phyloP scores from a whole-genome alignment of 2,329 filamentous ascomycete genomes.

The Colletotrichum sp. region DNA sequence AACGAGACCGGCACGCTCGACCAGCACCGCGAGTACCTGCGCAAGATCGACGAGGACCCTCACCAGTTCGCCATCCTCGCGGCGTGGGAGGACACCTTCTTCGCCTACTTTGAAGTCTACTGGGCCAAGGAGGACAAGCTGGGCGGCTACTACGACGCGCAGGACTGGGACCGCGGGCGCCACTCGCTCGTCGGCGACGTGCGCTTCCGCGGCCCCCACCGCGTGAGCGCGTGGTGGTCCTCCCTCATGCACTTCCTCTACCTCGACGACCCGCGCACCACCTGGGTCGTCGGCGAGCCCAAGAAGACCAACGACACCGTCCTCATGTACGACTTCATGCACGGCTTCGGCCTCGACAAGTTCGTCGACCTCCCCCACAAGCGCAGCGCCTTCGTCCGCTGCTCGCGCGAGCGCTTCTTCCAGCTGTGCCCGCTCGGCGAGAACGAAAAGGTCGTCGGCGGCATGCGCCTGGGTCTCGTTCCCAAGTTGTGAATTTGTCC shows the following conservation, averaged over 20 bases:
- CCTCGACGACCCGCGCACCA: constrained; percentile 64
- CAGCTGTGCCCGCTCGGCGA: constrained; percentile 66
- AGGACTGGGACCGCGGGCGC: constrained; percentile 62
- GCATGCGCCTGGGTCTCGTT: constrained; percentile 56
- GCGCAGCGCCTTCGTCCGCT: constrained; percentile 69
- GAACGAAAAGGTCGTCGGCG: constrained; percentile 60
- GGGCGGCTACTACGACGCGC: constrained; percentile 59
- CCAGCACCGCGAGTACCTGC: constrained; percentile 75
- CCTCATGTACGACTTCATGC: constrained; percentile 75
- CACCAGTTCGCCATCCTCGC: constrained; percentile 75
- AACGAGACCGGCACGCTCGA: constrained; percentile 79
- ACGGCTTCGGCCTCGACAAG: constrained; percentile 75
- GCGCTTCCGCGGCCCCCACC: constrained; percentile 63
- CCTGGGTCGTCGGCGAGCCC: constrained; percentile 70
- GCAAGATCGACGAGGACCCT: constrained; percentile 70
- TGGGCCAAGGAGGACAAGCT: constrained; percentile 72
- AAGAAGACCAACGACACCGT: constrained; percentile 73
- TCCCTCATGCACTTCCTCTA: constrained; percentile 68
- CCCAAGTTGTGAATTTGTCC: constrained; percentile 51
- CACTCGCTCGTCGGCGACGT: constrained; percentile 65
- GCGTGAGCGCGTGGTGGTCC: constrained; percentile 66
- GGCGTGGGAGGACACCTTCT: constrained; percentile 71
- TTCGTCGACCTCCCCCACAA: constrained; percentile 77
- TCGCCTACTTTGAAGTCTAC: constrained; percentile 83
- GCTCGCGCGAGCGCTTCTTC: constrained; percentile 72